Evolutionary conservation across 805 yeast species (phyloP), one percentile per base, ranked within the genome.

Genomic region (Candida chauliodis): DNA sequence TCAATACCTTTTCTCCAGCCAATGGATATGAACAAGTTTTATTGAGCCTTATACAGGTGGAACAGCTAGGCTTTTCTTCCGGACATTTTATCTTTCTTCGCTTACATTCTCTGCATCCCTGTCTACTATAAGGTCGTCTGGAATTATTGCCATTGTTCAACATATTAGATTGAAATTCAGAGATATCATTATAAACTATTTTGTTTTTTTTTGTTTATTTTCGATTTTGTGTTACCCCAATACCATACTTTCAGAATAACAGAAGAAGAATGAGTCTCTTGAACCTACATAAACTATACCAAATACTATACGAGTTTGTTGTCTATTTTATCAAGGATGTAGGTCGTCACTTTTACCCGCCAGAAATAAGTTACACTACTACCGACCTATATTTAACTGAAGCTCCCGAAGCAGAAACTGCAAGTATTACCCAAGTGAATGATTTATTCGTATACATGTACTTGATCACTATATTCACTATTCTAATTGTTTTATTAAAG

Each of bases 81-180:
- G 63, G 66, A 31, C 71, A 65, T 42, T 68, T 68, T 34, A 68
- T 67, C 42, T 68, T 69, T 37, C 71, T 55, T 19, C 70, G 53
- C 42, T 67, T 68, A 45, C 74, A 69, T 41, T 65, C 71, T 13
- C 58, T 46, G 45, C 74, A 69, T 3, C 74, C 74, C 13, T 55
- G 57, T 39, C 59, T 58, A 45, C 57, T 54, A 44, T 61, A 61
- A 17, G 33, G 34, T 35, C 34, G 20, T 17, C 36, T 33, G 16
- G 36, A 33, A 33, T 33, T 33, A 15, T 33, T 33, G 3, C 36
- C 36, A 18, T 33, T 33, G 25, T 33, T 33, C 21, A 33, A 11
- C 36, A 33, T 33, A 14, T 8, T 22, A n/a, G n/a, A n/a, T n/a
- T n/a, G n/a, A n/a, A n/a, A n/a, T 28, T 15, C 11, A 15, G 33